These are phyloP conservation scores for Globisporangium spiculum DNA, from an alignment of 352 stramenopile species.

Conservation along the genomic window DNA sequence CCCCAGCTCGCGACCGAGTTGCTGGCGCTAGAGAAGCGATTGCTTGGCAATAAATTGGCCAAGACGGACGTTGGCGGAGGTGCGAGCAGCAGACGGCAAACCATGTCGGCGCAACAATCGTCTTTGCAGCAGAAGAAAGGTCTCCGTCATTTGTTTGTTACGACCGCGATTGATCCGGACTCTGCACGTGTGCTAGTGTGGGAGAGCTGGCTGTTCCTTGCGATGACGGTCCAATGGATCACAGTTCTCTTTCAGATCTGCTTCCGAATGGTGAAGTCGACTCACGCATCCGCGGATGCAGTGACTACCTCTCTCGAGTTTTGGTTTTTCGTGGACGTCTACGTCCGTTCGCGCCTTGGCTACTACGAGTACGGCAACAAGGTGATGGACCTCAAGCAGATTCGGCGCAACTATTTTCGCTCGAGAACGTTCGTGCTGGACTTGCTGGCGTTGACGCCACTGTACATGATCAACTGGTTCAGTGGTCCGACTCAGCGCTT, in stretches of 20 bases:
- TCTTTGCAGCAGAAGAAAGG: not conserved
- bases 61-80: constrained; percentile 12
- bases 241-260: constrained; percentile 34
- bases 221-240: constrained; percentile 40
- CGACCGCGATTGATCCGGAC: constrained; percentile 30
- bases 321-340: constrained; percentile 39
- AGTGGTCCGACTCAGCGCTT: constrained; percentile 12
- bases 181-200: constrained; percentile 26
- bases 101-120: not conserved
- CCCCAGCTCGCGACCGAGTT: constrained; percentile 19
- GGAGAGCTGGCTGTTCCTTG: constrained; percentile 36
- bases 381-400: constrained; percentile 31
- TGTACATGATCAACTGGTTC: constrained; percentile 39
- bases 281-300: constrained; percentile 8
- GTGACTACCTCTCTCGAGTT: constrained; percentile 31
- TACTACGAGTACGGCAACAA: constrained; percentile 56
- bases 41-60: constrained; percentile 26
- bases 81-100: not conserved
- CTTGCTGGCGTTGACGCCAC: constrained; percentile 29
- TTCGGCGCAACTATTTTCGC: constrained; percentile 30
- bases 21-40: constrained; percentile 21
- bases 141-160: not conserved
- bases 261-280: constrained; percentile 25
- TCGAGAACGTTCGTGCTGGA: constrained; percentile 36
- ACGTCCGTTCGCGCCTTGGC: constrained; percentile 32